phyloP scores from a whole-genome alignment of 176 grass and related monocot species.

The Rhynchospora pubera region DNA sequence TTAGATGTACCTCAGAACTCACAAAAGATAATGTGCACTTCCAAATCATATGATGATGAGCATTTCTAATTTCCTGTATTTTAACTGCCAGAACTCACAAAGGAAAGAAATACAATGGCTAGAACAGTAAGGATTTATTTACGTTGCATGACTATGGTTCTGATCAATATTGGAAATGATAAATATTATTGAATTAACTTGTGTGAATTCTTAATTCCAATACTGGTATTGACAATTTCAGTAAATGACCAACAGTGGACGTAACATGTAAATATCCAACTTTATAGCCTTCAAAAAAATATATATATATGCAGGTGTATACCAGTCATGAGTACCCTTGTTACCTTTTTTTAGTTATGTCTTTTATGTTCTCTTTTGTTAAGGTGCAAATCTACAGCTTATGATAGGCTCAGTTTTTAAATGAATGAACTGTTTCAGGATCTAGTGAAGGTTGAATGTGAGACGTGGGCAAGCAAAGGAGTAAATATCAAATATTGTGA shows the following conservation, averaged over 20 bases:
- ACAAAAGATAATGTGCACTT: no score
- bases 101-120: neutral
- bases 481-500: slow-evolving; percentile 31
- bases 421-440: slow-evolving; percentile 7
- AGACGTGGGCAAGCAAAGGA: slow-evolving; percentile 26
- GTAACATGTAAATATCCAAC: neutral
- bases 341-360: neutral
- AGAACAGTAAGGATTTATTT: neutral
- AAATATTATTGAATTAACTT: neutral
- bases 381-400: neutral
- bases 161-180: neutral
- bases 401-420: neutral
- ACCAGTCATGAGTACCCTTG: neutral
- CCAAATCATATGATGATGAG: neutral
- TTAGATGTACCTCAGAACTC: neutral
- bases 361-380: neutral
- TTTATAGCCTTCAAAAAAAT: no score
- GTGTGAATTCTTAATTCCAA: neutral
- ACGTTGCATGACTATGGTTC: neutral
- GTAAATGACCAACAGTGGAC: neutral
- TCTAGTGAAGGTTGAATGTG: slow-evolving; percentile 35
- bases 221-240: neutral
- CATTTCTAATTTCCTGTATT: neutral
- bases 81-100: neutral
- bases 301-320: neutral